Conservation (phyloP, 2,329 filamentous ascomycete genomes). For the Lanzia echinophila region DNA sequence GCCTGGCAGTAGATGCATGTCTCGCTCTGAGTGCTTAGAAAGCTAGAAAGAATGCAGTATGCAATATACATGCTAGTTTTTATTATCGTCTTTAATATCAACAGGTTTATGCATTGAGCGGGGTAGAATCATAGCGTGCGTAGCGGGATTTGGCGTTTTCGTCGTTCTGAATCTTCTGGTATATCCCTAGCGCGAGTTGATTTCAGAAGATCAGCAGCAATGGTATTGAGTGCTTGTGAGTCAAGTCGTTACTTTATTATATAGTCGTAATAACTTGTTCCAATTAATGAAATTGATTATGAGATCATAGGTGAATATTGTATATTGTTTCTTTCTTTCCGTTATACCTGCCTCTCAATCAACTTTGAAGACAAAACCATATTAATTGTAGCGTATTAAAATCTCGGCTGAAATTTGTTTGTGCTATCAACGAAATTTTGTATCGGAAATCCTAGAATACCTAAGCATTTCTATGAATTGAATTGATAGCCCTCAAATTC, state of each 20-base stretch:
- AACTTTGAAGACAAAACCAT: slow-evolving; percentile 1
- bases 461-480: slow-evolving; percentile 8
- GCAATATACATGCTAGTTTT: background rate
- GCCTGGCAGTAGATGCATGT: slow-evolving; percentile 79
- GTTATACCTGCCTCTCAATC: too few species aligned
- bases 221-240: background rate
- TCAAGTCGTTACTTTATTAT: slow-evolving; percentile 6
- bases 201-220: slow-evolving; percentile 7
- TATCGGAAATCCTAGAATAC: background rate
- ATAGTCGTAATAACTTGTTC: slow-evolving; percentile 9
- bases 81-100: slow-evolving; percentile 9
- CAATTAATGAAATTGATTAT: slow-evolving; percentile 4
- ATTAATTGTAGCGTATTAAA: slow-evolving; percentile 9
- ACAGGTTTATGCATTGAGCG: slow-evolving; percentile 9
- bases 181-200: slow-evolving; percentile 10
- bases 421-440: slow-evolving; percentile 11
- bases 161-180: slow-evolving; percentile 9
- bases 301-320: background rate
- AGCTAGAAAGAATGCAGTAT: background rate
- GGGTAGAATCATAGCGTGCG: slow-evolving; percentile 11
- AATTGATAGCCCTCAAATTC: background rate
- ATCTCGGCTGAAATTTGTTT: slow-evolving; percentile 12
- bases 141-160: slow-evolving; percentile 10
- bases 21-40: slow-evolving; percentile 51
- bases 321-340: too few species aligned